Conservation (phyloP, 208 protist species). For the Trypanosomatidae sp. region DNA sequence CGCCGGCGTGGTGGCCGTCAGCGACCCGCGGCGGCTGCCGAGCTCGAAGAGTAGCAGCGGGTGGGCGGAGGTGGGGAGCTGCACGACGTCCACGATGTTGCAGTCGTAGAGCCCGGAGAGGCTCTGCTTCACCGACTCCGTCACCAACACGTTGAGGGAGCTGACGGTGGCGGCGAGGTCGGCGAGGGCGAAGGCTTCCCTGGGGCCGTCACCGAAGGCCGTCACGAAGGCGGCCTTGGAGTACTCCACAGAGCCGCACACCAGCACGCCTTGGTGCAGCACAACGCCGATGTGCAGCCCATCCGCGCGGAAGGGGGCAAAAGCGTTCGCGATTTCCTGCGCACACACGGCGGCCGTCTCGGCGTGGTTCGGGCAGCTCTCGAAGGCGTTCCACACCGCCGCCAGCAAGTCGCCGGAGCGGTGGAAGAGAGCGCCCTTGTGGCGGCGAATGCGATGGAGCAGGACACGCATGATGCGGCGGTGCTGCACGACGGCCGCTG, state of each 20-base stretch:
- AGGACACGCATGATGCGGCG: conserved; percentile 75
- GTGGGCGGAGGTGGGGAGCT: conserved; percentile 38
- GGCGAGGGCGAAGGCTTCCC: conserved; percentile 55
- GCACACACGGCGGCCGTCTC: conserved; percentile 65
- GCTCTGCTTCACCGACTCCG: conserved; percentile 80
- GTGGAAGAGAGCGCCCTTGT: conserved; percentile 77
- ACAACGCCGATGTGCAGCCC: conserved; percentile 79
- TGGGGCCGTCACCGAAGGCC: conserved; percentile 69
- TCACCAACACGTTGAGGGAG: conserved; percentile 58
- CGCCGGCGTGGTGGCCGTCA: conserved; percentile 4
- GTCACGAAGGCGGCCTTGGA: conserved; percentile 77
- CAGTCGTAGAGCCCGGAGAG: conserved; percentile 70
- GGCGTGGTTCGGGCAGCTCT: conserved; percentile 71
- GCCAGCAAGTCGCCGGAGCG: conserved; percentile 70
- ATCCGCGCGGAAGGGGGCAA: conserved; percentile 46
- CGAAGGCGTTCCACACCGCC: conserved; percentile 86
- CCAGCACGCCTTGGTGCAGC: conserved; percentile 73
- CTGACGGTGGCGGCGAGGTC: conserved; percentile 56
- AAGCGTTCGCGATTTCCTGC: conserved; percentile 54
- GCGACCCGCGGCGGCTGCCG: conserved; percentile 14
- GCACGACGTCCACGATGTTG: conserved; percentile 81
- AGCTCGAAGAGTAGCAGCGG: conserved; percentile 81
- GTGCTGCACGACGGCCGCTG: conserved; percentile 60
- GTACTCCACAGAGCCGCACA: conserved; percentile 81
- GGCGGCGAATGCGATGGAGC: conserved; percentile 60